Conservation (phyloP, 192 early-diverging fungal species). For the Geranomyces variabilis region DNA sequence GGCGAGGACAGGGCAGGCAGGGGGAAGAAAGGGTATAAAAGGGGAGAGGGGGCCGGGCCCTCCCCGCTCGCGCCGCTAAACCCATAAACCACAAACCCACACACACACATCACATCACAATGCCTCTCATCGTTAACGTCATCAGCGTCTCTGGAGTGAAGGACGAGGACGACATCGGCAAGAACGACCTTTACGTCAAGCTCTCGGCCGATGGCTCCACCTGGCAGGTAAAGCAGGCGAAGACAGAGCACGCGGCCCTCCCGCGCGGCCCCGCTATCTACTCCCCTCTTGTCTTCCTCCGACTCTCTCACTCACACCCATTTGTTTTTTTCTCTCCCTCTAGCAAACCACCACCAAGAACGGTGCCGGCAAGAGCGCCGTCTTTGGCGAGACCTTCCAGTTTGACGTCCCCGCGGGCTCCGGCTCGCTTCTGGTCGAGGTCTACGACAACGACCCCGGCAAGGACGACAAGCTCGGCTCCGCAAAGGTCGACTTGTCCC, state of each 20-base stretch:
- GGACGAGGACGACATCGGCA: constrained; percentile 27
- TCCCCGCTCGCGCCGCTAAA: neutral
- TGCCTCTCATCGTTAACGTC: constrained; percentile 20
- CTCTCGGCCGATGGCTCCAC: constrained; percentile 13
- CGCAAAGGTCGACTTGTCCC: neutral
- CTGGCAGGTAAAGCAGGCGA: constrained; percentile 4
- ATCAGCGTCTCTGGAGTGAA: constrained; percentile 19
- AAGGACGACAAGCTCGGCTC: constrained; percentile 24
- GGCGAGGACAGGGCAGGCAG: too few relatives aligned
- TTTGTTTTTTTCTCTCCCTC: neutral
- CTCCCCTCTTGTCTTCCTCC: too few relatives aligned
- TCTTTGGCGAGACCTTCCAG: constrained; percentile 12
- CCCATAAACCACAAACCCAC: neutral
- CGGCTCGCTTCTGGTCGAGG: constrained; percentile 2
- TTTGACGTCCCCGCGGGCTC: neutral
- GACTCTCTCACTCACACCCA: too few relatives aligned
- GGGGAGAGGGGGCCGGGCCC: neutral
- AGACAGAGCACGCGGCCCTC: too few relatives aligned
- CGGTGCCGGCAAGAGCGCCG: constrained; percentile 24
- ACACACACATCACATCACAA: constrained; percentile 13
- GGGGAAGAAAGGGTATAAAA: neutral
- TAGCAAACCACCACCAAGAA: constrained; percentile 12
- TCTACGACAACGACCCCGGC: constrained; percentile 21
- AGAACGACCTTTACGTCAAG: constrained; percentile 25
- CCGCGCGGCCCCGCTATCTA: too few relatives aligned